These are phyloP conservation scores for Linnemannia elongata DNA, from an alignment of 192 early-diverging fungal species.

Conservation along the genomic window DNA sequence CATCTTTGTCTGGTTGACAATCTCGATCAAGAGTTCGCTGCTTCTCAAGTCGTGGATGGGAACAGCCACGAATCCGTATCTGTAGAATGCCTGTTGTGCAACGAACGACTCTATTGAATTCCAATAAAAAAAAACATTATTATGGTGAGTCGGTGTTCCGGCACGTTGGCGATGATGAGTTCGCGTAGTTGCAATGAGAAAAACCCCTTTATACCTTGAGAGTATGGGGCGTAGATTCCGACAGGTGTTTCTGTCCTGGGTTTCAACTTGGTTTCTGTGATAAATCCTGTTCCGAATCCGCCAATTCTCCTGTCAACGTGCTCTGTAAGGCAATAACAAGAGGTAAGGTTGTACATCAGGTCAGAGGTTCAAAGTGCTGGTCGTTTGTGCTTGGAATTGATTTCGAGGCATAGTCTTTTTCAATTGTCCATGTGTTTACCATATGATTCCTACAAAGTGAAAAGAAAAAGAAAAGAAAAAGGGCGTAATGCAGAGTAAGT, in stretches of 20 bases:
- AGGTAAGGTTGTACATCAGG: not conserved
- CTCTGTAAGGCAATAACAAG: constrained; percentile 15
- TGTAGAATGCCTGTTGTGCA: constrained; percentile 50
- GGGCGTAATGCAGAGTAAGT: not conserved
- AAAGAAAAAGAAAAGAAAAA: not conserved
- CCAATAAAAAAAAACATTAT: not conserved
- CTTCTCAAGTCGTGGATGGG: constrained; percentile 49
- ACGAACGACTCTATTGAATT: constrained; percentile 40
- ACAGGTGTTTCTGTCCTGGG: constrained; percentile 44
- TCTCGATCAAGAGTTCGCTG: constrained; percentile 37
- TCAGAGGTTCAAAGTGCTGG: not conserved
- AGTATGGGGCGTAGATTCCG: constrained; percentile 54
- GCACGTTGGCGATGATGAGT: not conserved
- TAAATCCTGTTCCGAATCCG: constrained; percentile 58
- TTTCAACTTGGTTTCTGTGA: constrained; percentile 40
- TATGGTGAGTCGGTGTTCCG: not conserved
- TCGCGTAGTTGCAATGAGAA: not conserved
- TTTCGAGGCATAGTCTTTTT: not conserved
- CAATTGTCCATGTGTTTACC: not conserved
- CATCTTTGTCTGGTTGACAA: constrained; percentile 52
- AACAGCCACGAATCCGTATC: constrained; percentile 54
- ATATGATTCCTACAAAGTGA: constrained; percentile 23
- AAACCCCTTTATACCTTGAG: constrained; percentile 52
- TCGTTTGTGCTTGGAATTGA: not conserved
- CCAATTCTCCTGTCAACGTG: constrained; percentile 44